phyloP scores from a whole-genome alignment of 108 stramenopile species.

The Seminavis robusta region DNA sequence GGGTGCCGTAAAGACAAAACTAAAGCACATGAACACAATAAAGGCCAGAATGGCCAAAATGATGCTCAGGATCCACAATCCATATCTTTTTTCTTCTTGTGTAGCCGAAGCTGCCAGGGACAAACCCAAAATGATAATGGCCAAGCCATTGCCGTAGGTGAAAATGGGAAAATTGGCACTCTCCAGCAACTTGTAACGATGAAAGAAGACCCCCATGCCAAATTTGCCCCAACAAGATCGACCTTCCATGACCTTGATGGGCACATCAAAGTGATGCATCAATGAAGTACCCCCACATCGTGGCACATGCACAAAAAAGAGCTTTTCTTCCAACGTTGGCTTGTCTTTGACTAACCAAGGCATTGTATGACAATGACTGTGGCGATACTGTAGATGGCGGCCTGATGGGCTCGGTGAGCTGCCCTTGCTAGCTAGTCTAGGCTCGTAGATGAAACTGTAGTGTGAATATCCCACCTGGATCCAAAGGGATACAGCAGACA shows the following conservation, averaged over 20 bases:
- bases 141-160: too few relatives aligned
- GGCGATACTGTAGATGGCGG: too few relatives aligned
- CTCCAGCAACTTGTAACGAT: conserved; percentile 45
- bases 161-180: conserved; percentile 58
- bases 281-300: conserved; percentile 58
- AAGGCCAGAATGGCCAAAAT: background rate
- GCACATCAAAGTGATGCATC: conserved; percentile 50
- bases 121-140: conserved; percentile 24
- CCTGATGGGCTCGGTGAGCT: too few relatives aligned
- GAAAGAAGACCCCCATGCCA: conserved; percentile 54
- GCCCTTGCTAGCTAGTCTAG: too few relatives aligned
- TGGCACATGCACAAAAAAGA: conserved; percentile 65
- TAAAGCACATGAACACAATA: conserved; percentile 34
- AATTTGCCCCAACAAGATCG: conserved; percentile 14
- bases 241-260: conserved; percentile 32
- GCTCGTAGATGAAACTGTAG: too few relatives aligned
- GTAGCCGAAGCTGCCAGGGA: conserved; percentile 1
- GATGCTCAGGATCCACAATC: too few relatives aligned
- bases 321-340: too few relatives aligned
- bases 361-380: too few relatives aligned
- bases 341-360: too few relatives aligned
- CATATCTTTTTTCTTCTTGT: too few relatives aligned
- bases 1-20: conserved; percentile 54
- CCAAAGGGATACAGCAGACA: too few relatives aligned
- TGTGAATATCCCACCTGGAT: too few relatives aligned